These are phyloP conservation scores for Orychophragmus violaceus DNA, from an alignment of 345 rosid species.

Conservation along the genomic window DNA sequence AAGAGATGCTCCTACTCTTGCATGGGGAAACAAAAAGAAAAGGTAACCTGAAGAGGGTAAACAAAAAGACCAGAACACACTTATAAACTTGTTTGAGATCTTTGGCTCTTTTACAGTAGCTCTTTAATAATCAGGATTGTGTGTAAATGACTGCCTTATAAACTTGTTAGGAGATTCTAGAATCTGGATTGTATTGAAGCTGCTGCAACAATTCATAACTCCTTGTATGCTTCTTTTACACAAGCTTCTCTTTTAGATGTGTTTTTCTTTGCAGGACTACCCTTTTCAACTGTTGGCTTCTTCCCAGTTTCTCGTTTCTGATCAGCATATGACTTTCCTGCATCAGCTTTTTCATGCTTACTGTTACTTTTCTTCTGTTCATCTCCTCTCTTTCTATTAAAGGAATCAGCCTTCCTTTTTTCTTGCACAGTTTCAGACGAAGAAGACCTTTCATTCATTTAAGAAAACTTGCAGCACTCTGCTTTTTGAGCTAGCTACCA, in stretches of 20 bases:
- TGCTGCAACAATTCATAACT: conserved; percentile 21
- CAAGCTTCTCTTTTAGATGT: conserved; percentile 26
- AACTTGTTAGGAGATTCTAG: background rate
- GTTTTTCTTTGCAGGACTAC: conserved; percentile 25
- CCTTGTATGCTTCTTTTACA: conserved; percentile 44
- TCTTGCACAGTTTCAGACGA: conserved; percentile 25
- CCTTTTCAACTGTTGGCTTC: conserved; percentile 18
- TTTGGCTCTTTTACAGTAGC: too few species aligned
- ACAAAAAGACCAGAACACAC: too few species aligned
- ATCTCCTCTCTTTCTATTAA: conserved; percentile 28
- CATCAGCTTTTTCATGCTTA: conserved; percentile 15
- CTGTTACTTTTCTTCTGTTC: conserved; percentile 32
- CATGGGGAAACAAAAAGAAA: too few species aligned
- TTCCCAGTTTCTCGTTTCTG: conserved; percentile 26
- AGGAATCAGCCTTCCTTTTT: conserved; percentile 27
- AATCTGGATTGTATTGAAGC: background rate
- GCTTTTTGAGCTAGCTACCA: conserved; percentile 35
- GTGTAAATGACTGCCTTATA: background rate
- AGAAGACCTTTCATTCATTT: conserved; percentile 41
- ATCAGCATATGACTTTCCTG: conserved; percentile 9
- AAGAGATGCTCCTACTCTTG: too few species aligned
- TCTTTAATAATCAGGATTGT: too few species aligned
- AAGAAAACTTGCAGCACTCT: conserved; percentile 44
- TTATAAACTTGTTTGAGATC: too few species aligned
- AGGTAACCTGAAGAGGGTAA: too few species aligned